Evolutionary conservation across 1,139 yeast genomes (phyloP).

Genomic region (Pichia sp.): DNA sequence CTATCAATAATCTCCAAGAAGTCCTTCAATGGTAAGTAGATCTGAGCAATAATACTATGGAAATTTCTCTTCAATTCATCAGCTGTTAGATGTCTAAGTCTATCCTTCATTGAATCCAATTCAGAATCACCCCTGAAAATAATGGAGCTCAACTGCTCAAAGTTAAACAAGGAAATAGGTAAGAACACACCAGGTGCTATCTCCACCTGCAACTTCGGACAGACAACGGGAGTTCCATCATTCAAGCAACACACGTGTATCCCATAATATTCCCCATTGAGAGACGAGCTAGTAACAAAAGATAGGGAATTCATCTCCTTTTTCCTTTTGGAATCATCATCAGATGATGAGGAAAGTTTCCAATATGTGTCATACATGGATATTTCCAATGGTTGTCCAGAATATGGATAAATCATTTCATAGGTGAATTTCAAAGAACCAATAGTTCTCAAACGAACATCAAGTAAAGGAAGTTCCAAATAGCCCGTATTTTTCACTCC

Average conservation of each 20-base stretch:
- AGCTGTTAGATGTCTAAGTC: slow-evolving; percentile 28
- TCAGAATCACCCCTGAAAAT: slow-evolving; percentile 31
- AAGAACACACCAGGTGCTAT: slow-evolving; percentile 41
- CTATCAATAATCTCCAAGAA: slow-evolving; percentile 49
- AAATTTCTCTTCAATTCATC: slow-evolving; percentile 13
- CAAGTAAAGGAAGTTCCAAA: slow-evolving; percentile 70
- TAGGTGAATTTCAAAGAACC: slow-evolving; percentile 76
- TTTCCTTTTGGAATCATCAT: slow-evolving; percentile 10
- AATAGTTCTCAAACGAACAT: slow-evolving; percentile 70
- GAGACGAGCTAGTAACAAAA: slow-evolving; percentile 86
- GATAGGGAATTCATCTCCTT: slow-evolving; percentile 33
- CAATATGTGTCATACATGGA: slow-evolving; percentile 94
- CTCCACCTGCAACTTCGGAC: slow-evolving; percentile 63
- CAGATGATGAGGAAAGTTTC: slow-evolving; percentile 51
- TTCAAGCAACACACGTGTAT: slow-evolving; percentile 63
- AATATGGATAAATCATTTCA: slow-evolving; percentile 84
- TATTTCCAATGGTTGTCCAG: slow-evolving; percentile 79
- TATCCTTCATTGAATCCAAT: slow-evolving; percentile 26
- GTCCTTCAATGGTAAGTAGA: slow-evolving; percentile 56
- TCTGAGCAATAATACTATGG: slow-evolving; percentile 26
- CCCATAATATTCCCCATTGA: slow-evolving; percentile 73
- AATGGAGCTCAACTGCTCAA: slow-evolving; percentile 38
- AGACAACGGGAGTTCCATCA: slow-evolving; percentile 83
- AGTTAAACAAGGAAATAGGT: slow-evolving; percentile 38
- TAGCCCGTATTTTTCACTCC: slow-evolving; percentile 31